phyloP scores from a whole-genome alignment of 768 basidiomycete species.

The Lactarius hengduanensis region DNA sequence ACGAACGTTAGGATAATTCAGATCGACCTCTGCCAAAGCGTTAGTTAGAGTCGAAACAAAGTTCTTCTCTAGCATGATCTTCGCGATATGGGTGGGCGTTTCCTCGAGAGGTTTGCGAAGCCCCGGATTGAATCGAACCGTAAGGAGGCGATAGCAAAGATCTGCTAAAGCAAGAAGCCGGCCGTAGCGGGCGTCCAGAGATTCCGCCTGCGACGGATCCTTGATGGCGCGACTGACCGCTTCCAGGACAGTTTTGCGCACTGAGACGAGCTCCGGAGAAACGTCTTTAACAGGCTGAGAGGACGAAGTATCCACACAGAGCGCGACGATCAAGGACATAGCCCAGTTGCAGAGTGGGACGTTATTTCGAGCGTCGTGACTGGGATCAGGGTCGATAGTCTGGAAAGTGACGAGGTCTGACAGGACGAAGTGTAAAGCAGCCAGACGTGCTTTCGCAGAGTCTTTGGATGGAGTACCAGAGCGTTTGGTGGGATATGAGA shows the following conservation, averaged over 20 bases:
- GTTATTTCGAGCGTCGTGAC: conserved; percentile 52
- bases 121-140: conserved; percentile 63
- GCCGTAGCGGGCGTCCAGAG: conserved; percentile 74
- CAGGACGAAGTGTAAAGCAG: conserved; percentile 77
- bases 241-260: conserved; percentile 92
- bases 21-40: conserved; percentile 87
- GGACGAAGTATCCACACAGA: conserved; percentile 84
- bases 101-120: conserved; percentile 60
- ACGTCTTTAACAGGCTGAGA: conserved; percentile 72
- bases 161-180: conserved; percentile 85
- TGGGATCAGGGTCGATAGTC: conserved; percentile 62
- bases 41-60: conserved; percentile 87
- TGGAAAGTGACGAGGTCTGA: conserved; percentile 80
- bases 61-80: conserved; percentile 98
- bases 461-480: conserved; percentile 65
- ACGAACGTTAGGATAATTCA: conserved; percentile 92
- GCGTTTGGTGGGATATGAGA: conserved; percentile 72
- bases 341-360: conserved; percentile 78
- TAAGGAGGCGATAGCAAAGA: conserved; percentile 83
- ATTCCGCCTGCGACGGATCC: conserved; percentile 61
- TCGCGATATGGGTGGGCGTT: conserved; percentile 87
- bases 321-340: conserved; percentile 84
- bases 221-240: conserved; percentile 84
- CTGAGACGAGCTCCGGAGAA: conserved; percentile 73
- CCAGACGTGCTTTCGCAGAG: conserved; percentile 53